Percentiles rank a stretch among this genome's conserved stretches.
These are phyloP conservation scores for Aureobasidium sp. DNA, from an alignment of 2,329 filamentous ascomycete species.

Conservation along the genomic window DNA sequence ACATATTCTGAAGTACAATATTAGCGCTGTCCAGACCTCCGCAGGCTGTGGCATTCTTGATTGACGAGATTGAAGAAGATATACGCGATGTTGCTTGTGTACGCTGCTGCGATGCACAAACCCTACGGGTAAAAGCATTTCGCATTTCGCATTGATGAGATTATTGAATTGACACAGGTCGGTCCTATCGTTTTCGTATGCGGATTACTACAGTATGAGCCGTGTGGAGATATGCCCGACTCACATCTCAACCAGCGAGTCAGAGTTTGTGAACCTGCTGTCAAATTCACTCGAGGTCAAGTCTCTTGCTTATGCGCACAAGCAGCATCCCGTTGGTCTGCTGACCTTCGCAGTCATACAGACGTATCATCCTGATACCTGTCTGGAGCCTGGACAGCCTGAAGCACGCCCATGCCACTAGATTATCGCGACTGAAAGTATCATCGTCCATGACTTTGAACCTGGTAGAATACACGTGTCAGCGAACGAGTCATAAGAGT, in stretches of 20 bases:
- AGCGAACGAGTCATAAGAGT: slow-evolving; percentile 5
- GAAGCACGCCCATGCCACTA: slow-evolving; percentile 92
- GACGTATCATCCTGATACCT: slow-evolving; percentile 81
- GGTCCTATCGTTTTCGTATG: not conserved
- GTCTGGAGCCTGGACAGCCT: slow-evolving; percentile 81
- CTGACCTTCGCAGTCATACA: slow-evolving; percentile 75
- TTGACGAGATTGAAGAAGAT: too few relatives aligned
- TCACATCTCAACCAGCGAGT: not conserved
- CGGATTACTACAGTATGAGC: not conserved
- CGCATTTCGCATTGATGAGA: not conserved
- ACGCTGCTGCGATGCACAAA: slow-evolving; percentile 1
- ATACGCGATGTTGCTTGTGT: not conserved
- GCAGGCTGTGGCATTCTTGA: not conserved
- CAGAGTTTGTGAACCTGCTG: not conserved
- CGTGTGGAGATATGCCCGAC: not conserved
- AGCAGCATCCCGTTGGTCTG: slow-evolving; percentile 75
- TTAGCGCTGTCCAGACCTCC: not conserved
- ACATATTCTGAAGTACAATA: not conserved
- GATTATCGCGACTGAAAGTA: slow-evolving; percentile 73
- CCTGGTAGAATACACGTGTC: slow-evolving; percentile 40
- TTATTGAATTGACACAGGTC: not conserved
- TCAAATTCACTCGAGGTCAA: slow-evolving; percentile 5
- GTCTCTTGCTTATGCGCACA: slow-evolving; percentile 73
- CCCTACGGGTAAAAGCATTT: not conserved
- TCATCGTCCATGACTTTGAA: slow-evolving; percentile 93